Conservation (phyloP, 139 green algal species). For the Picochlorum sp. region DNA sequence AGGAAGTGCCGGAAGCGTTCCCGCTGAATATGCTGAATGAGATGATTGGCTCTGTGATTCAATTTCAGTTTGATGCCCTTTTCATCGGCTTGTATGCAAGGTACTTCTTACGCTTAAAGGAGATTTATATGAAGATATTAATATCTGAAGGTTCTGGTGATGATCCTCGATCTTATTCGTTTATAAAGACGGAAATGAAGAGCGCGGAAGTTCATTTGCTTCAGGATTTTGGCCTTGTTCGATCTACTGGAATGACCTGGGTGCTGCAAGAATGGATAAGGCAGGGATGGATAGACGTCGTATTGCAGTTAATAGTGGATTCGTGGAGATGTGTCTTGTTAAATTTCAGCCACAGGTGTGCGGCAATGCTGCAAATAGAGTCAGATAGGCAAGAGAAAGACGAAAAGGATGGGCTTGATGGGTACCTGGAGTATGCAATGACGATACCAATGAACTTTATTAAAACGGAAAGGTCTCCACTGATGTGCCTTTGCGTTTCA, state of each 20-base stretch:
- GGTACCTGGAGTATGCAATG: background rate
- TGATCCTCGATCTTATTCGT: background rate
- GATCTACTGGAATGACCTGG: background rate
- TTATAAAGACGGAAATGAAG: background rate
- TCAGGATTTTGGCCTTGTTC: background rate
- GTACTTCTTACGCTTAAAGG: background rate
- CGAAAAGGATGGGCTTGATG: no score
- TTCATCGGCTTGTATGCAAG: background rate
- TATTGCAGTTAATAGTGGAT: background rate
- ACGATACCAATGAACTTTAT: background rate
- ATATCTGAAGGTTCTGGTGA: background rate
- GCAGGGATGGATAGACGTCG: background rate
- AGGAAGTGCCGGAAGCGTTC: no score
- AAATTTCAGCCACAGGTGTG: no score
- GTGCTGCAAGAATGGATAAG: background rate
- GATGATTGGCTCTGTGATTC: constrained; percentile 28
- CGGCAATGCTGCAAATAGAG: no score
- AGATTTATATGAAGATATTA: background rate
- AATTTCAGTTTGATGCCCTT: constrained; percentile 10
- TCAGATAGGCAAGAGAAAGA: no score
- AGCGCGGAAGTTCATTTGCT: background rate
- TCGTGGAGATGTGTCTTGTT: no score
- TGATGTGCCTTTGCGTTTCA: background rate
- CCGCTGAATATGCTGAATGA: constrained; percentile 21
- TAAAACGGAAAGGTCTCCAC: background rate